Conservation (phyloP, 306 rosid species). For the Cotoneaster glaucophyllus region DNA sequence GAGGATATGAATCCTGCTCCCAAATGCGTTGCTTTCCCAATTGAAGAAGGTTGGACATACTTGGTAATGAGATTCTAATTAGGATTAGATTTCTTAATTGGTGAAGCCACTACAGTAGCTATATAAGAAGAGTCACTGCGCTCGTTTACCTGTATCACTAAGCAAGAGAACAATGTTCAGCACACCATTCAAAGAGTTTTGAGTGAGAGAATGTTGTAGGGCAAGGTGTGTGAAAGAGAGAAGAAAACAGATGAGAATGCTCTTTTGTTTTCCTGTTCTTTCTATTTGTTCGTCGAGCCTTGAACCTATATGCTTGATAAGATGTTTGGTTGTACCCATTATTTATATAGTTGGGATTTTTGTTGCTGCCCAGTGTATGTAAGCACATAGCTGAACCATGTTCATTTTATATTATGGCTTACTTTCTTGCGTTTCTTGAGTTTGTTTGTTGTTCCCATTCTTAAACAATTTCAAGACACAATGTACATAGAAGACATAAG, state of each 20-base stretch:
- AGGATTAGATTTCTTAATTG: not conserved
- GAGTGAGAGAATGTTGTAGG: not conserved
- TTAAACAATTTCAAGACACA: no score
- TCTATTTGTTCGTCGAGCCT: not conserved
- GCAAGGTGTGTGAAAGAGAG: not conserved
- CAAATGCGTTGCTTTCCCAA: not conserved
- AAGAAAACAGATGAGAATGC: not conserved
- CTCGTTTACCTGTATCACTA: not conserved
- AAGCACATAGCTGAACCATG: not conserved
- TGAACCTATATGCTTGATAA: not conserved
- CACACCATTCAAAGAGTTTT: not conserved
- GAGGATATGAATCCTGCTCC: not conserved
- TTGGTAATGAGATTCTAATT: not conserved
- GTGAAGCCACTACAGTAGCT: not conserved
- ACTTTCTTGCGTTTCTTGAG: not conserved
- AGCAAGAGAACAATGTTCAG: not conserved
- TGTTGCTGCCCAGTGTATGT: not conserved
- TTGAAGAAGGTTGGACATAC: not conserved
- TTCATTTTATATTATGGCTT: not conserved
- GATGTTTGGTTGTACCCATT: not conserved
- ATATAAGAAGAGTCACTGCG: not conserved
- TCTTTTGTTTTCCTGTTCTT: not conserved
- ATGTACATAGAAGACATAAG: not conserved
- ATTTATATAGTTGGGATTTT: not conserved
- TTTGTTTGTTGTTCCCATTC: no score